Evolutionary conservation across 2,329 filamentous ascomycete genomes (phyloP), one percentile per base, ranked within the genome.

Genomic region (Phyllosticta citrichinensis): DNA sequence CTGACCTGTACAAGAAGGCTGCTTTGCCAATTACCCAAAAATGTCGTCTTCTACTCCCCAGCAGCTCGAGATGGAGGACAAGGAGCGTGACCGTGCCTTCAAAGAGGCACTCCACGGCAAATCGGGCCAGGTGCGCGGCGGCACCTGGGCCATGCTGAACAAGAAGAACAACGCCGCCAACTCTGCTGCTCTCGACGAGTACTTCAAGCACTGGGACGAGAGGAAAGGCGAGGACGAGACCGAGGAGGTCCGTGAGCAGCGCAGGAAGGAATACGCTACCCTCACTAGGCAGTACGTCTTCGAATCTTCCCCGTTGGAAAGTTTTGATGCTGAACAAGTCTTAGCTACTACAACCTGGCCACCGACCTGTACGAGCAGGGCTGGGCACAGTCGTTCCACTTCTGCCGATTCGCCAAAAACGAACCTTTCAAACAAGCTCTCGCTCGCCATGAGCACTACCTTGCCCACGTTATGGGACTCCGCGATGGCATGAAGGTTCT

Each of bases 121-220:
- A 65, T 91, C 89, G 59, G 80, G 89, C 56, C 76, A 86, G 71
- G 83, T 84, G 53, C 77, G 81, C 61, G 89, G 87, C 70, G 89
- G 90, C 67, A 83, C 97, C 68, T 79, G 84, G 68, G 89, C 93
- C 69, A 92, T 97, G 86, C 80, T 96, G 70, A 62, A 58, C 56
- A 81, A 81, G 73, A 99, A 99, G 80, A 87, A 94, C 74, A 79
- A 81, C 71, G 78, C 79, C 30, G 90, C 91, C 8, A 89, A 95
- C 72, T 84, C 91, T 73, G 87, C 87, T 58, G 91, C 91, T 55
- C 83, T 92, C 27, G 89, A 94, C 71, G 89, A 95, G 74, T 96
- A 96, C 78, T 96, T 96, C 80, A 95, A 95, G 82, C 91, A 96
- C 74, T 96, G 89, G 89, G 91, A 96, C 75, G 88, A 93, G 79